Conservation (phyloP, 2,329 filamentous ascomycete species). For the Fusarium burgessii region DNA sequence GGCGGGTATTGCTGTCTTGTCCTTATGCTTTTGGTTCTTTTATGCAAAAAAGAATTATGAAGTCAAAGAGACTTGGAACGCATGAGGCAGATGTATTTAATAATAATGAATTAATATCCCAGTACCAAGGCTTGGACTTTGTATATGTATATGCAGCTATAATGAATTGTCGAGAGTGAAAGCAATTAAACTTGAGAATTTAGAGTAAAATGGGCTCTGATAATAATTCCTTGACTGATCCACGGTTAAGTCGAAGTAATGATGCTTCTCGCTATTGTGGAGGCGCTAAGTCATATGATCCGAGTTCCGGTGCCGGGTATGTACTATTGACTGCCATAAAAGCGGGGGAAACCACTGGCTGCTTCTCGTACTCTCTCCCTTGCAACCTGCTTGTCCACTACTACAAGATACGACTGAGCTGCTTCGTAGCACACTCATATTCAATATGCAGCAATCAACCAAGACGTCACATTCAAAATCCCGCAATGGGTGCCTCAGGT, state of each 20-base stretch:
- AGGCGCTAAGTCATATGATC: background rate
- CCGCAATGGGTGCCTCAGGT: background rate
- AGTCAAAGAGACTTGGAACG: background rate
- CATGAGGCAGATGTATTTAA: background rate
- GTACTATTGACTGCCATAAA: background rate
- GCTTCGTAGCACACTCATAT: background rate
- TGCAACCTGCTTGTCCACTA: background rate
- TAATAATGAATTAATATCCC: too few relatives aligned
- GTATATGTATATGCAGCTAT: too few relatives aligned
- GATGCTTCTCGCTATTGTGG: too few relatives aligned
- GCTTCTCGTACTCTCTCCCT: too few relatives aligned
- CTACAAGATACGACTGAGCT: too few relatives aligned
- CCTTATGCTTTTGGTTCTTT: slow-evolving; percentile 1
- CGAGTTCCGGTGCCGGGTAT: too few relatives aligned
- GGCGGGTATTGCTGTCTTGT: background rate
- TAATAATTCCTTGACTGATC: background rate
- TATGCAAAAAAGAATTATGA: slow-evolving; percentile 3
- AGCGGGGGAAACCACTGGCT: background rate
- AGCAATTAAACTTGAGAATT: rapidly evolving
- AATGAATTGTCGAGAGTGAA: too few relatives aligned
- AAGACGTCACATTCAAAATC: background rate
- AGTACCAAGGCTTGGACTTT: too few relatives aligned
- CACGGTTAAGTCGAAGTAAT: background rate
- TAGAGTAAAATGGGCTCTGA: rapidly evolving
- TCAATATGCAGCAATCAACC: background rate